These are phyloP conservation scores for Diaporthe citrichinensis DNA, from an alignment of 2,329 filamentous ascomycete genomes.

Conservation along the genomic window DNA sequence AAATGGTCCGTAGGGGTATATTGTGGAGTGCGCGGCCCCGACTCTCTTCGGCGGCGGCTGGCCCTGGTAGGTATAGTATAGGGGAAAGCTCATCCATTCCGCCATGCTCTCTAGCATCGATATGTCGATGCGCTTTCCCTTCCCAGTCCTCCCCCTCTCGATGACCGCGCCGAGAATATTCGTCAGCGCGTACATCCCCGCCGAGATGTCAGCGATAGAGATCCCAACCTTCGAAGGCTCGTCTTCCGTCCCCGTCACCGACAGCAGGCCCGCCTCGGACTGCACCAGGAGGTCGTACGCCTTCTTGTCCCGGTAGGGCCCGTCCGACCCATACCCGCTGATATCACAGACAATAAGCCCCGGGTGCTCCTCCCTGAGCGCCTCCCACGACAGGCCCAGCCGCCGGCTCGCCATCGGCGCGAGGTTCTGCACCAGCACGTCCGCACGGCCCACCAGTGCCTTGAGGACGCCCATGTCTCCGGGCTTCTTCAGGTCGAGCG, in stretches of 20 bases:
- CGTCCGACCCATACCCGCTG: slow-evolving; percentile 65
- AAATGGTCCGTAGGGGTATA: slow-evolving; percentile 71
- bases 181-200: slow-evolving; percentile 66
- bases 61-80: slow-evolving; percentile 66
- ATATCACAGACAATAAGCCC: slow-evolving; percentile 68
- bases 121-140: slow-evolving; percentile 65
- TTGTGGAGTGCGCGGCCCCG: slow-evolving; percentile 67
- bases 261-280: slow-evolving; percentile 66
- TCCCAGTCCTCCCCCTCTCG: slow-evolving; percentile 62
- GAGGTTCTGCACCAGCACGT: slow-evolving; percentile 68
- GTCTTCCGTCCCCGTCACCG: slow-evolving; percentile 61
- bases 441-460: slow-evolving; percentile 59
- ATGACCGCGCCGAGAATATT: slow-evolving; percentile 66
- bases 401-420: slow-evolving; percentile 63
- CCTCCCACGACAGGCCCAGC: slow-evolving; percentile 62
- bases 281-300: slow-evolving; percentile 69
- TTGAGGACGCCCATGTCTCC: slow-evolving; percentile 59
- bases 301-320: slow-evolving; percentile 67
- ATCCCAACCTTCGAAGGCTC: slow-evolving; percentile 66
- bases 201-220: slow-evolving; percentile 68
- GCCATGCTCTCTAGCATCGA: slow-evolving; percentile 72
- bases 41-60: slow-evolving; percentile 58
- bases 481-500: slow-evolving; percentile 62
- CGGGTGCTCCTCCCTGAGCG: slow-evolving; percentile 57
- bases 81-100: slow-evolving; percentile 71